These are phyloP conservation scores for Narthecium ossifragum DNA, from an alignment of 106 monocot genomes.

Conservation along the genomic window DNA sequence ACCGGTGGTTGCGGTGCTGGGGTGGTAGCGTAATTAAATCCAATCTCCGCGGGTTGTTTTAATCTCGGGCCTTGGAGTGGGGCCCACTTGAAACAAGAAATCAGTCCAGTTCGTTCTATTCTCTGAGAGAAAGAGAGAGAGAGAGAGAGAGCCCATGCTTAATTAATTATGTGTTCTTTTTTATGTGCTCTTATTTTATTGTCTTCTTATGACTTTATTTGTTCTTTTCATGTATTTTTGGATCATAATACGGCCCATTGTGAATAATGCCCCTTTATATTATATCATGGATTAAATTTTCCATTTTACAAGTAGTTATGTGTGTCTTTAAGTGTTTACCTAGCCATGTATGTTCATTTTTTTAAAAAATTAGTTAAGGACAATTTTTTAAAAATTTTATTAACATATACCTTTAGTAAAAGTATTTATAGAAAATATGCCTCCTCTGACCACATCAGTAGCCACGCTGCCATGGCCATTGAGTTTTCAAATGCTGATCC, in stretches of 20 bases:
- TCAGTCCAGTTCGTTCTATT: too few relatives aligned
- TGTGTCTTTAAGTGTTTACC: neutral
- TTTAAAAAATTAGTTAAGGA: neutral
- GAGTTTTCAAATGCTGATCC: too few relatives aligned
- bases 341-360: neutral
- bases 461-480: too few relatives aligned
- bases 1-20: neutral
- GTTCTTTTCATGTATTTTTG: neutral
- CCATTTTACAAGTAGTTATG: neutral
- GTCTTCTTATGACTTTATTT: neutral
- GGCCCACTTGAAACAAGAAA: neutral
- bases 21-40: neutral
- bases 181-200: neutral
- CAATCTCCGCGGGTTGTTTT: too few relatives aligned
- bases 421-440: too few relatives aligned
- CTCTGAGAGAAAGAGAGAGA: too few relatives aligned
- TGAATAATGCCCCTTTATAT: neutral
- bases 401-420: too few relatives aligned
- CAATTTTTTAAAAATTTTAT: too few relatives aligned
- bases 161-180: neutral
- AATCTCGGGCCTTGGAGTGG: too few relatives aligned
- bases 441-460: too few relatives aligned
- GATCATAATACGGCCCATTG: constrained; percentile 1
- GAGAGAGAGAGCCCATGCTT: too few relatives aligned
- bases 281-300: neutral